Evolutionary conservation across 768 basidiomycete genomes (phyloP).

Genomic region (Myochromella boudieri): DNA sequence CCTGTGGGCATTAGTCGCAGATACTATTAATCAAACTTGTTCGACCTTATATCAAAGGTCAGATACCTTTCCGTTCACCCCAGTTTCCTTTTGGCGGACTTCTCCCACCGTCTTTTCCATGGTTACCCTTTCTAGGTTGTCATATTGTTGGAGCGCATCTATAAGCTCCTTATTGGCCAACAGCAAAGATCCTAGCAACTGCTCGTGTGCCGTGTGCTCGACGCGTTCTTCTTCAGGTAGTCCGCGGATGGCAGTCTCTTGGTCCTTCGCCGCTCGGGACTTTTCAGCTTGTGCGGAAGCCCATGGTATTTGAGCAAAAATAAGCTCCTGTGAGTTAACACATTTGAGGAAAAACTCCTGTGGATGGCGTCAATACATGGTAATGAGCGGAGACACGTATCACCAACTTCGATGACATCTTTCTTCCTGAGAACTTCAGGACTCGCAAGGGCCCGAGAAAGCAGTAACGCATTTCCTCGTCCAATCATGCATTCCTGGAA

Average conservation of each 20-base stretch:
- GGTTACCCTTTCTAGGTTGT: constrained; percentile 73
- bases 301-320: constrained; percentile 89
- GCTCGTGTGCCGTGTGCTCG: constrained; percentile 69
- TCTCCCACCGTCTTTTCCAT: constrained; percentile 65
- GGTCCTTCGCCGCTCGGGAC: constrained; percentile 44
- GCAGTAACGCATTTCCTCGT: constrained; percentile 73
- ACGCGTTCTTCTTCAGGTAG: constrained; percentile 30
- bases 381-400: background rate
- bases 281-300: constrained; percentile 80
- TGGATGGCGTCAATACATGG: constrained; percentile 2
- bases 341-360: constrained; percentile 87
- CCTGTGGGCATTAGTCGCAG: constrained; percentile 37
- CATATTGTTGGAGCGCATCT: constrained; percentile 69
- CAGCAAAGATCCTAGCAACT: constrained; percentile 70
- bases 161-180: constrained; percentile 74
- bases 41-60: background rate
- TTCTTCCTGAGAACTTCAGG: constrained; percentile 68
- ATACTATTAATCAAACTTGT: constrained; percentile 19
- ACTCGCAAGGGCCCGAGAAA: constrained; percentile 68
- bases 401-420: constrained; percentile 62
- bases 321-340: constrained; percentile 77
- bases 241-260: constrained; percentile 14
- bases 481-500: constrained; percentile 87
- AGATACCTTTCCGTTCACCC: constrained; percentile 67
- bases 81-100: constrained; percentile 64